These are phyloP conservation scores for Acanthochlamys bracteata DNA, from an alignment of 106 monocot species.

Conservation along the genomic window DNA sequence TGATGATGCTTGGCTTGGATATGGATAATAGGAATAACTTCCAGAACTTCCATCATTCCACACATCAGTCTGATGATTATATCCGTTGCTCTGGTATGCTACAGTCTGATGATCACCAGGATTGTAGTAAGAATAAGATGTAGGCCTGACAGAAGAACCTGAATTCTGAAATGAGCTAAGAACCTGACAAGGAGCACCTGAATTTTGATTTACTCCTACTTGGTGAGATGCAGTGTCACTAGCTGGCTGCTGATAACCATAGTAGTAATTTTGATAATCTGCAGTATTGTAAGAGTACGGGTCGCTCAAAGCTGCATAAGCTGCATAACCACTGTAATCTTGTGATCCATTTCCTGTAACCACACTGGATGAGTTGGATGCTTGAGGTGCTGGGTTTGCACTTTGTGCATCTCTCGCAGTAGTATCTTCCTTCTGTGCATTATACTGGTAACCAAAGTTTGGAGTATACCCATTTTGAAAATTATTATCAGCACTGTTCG, in stretches of 20 bases:
- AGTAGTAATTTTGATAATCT: conserved; percentile 52
- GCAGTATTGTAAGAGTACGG: conserved; percentile 37
- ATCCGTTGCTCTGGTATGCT: conserved; percentile 46
- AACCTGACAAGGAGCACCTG: conserved; percentile 97
- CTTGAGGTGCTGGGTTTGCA: conserved; percentile 21
- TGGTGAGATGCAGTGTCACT: conserved; percentile 68
- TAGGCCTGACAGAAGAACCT: conserved; percentile 50
- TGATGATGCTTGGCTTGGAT: conserved; percentile 41
- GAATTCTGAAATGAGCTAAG: conserved; percentile 99
- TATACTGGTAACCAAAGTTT: conserved; percentile 46
- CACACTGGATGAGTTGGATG: conserved; percentile 23
- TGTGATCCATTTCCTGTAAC: conserved; percentile 27
- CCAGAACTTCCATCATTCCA: conserved; percentile 46
- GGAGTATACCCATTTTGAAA: conserved; percentile 35
- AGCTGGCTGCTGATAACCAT: conserved; percentile 45
- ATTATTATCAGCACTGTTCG: conserved; percentile 18
- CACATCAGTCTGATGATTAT: conserved; percentile 50
- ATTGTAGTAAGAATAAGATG: conserved; percentile 95
- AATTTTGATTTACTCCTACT: conserved; percentile 69
- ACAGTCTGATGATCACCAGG: conserved; percentile 89
- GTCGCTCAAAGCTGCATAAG: conserved; percentile 36
- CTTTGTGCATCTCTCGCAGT: conserved; percentile 20
- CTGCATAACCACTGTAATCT: conserved; percentile 46
- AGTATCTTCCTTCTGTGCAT: conserved; percentile 36
- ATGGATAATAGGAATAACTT: conserved; percentile 28